Evolutionary conservation across 345 rosid species (phyloP).

Genomic region (Microthlaspi erraticum): DNA sequence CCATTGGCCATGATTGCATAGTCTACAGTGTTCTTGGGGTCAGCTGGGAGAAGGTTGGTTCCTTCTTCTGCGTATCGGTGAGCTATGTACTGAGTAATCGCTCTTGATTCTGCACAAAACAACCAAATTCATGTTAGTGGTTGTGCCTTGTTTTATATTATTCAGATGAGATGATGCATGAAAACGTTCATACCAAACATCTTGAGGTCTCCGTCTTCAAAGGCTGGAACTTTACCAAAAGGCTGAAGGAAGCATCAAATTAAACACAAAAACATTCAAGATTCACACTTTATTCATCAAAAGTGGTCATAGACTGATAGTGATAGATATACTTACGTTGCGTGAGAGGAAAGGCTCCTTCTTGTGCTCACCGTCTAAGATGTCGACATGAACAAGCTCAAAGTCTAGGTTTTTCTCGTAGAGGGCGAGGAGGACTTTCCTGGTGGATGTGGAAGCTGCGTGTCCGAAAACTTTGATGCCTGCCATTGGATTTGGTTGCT

Average conservation of each 20-base stretch:
- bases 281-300: background rate
- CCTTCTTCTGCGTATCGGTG: conserved; percentile 55
- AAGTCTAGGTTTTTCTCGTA: conserved; percentile 35
- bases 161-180: background rate
- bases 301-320: background rate
- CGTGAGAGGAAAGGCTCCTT: conserved; percentile 24
- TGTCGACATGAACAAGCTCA: conserved; percentile 24
- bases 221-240: conserved; percentile 73
- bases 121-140: background rate
- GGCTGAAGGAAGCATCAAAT: conserved; percentile 55
- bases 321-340: conserved; percentile 16
- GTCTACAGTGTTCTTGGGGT: background rate
- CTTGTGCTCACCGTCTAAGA: conserved; percentile 20
- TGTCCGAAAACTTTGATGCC: conserved; percentile 27
- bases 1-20: conserved; percentile 48
- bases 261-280: background rate
- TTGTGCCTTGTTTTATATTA: background rate
- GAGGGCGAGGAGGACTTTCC: conserved; percentile 27
- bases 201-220: conserved; percentile 69
- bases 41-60: conserved; percentile 48
- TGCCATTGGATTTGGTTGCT: background rate
- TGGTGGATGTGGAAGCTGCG: background rate
- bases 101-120: conserved; percentile 56
- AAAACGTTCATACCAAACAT: conserved; percentile 83
- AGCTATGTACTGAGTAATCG: conserved; percentile 44